A percentile compares a stretch with the other conserved stretches of the same genome.
Conservation (phyloP, 2,329 filamentous ascomycete genomes). For the Trichoderma asperellum region DNA sequence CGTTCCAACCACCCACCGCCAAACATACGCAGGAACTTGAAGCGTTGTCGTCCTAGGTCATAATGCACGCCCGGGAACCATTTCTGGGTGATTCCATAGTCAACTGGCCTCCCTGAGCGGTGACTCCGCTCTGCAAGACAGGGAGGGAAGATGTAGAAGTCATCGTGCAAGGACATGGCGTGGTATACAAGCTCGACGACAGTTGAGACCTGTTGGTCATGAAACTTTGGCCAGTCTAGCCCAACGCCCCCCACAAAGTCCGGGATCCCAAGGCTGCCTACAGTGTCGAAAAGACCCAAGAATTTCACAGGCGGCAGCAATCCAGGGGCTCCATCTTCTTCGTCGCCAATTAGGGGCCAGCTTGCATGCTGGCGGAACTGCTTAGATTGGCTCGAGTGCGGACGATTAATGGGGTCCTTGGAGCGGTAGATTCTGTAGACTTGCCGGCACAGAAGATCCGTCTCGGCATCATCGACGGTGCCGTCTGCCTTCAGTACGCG, state of each 20-base stretch:
- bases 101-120: neutral
- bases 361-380: neutral
- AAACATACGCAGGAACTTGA: neutral
- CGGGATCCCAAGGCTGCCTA: neutral
- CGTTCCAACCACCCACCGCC: neutral
- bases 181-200: neutral
- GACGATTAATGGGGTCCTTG: neutral
- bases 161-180: neutral
- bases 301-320: neutral
- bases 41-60: neutral
- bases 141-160: neutral
- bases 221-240: neutral
- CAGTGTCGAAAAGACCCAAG: neutral
- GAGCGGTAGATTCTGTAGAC: neutral
- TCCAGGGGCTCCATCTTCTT: neutral
- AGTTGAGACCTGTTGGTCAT: neutral
- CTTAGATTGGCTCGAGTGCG: neutral
- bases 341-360: neutral
- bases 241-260: neutral
- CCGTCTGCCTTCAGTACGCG: neutral
- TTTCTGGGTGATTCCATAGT: neutral
- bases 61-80: neutral
- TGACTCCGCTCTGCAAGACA: neutral
- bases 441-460: neutral
- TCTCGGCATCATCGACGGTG: neutral